Evolutionary conservation across 2,329 filamentous ascomycete species (phyloP).

Genomic region (Aureobasidium sp.): DNA sequence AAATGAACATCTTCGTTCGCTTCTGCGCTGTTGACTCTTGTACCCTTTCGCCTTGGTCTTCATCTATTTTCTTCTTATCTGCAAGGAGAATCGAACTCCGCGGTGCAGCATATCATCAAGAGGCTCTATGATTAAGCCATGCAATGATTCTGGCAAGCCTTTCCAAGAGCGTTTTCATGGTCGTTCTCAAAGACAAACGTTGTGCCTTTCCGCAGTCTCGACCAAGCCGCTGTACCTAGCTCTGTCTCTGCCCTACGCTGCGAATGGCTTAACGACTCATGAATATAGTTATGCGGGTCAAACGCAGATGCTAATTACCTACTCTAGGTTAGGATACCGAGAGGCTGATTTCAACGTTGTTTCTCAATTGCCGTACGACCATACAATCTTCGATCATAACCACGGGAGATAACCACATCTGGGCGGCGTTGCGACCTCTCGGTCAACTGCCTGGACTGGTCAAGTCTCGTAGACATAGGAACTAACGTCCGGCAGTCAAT

Average conservation of each 20-base stretch:
- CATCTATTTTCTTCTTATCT: background rate
- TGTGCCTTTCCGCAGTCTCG: background rate
- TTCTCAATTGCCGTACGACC: background rate
- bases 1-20: background rate
- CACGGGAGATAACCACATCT: background rate
- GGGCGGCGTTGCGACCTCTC: background rate
- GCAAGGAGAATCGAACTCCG: too few relatives aligned
- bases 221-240: background rate
- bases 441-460: background rate
- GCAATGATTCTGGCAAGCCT: background rate
- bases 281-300: background rate
- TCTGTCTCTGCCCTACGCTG: background rate
- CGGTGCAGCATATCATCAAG: background rate
- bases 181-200: slow-evolving; percentile 3
- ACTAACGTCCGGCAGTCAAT: background rate
- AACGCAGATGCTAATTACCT: background rate
- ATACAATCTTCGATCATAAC: background rate
- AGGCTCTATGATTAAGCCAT: background rate
- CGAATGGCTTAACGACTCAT: background rate
- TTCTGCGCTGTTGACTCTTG: background rate
- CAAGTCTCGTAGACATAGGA: slow-evolving; percentile 1
- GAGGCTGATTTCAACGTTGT: background rate
- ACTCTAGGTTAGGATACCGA: background rate
- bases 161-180: background rate
- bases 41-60: background rate